Percentiles rank a stretch among this genome's conserved stretches.
These are phyloP conservation scores for Neurospora africana DNA, from an alignment of 495 filamentous ascomycete species.

Conservation along the genomic window DNA sequence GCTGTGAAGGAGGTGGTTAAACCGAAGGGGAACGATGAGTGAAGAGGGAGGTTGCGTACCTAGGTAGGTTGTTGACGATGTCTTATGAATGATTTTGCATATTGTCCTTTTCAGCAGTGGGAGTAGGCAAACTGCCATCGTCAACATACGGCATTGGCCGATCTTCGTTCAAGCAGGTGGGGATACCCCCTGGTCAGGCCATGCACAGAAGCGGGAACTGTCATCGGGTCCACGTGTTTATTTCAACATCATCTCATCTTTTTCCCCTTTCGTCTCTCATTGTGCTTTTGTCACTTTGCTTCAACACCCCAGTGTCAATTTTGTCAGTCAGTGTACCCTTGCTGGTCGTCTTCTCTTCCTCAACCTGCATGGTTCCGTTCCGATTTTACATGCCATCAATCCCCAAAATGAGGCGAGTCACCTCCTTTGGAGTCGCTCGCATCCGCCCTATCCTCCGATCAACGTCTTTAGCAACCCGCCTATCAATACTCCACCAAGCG, in stretches of 20 bases:
- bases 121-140: not conserved
- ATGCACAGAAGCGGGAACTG: not conserved
- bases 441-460: no score
- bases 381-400: no score
- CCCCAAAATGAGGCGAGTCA: no score
- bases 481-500: no score
- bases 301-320: no score
- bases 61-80: not conserved
- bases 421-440: no score
- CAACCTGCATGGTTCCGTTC: no score
- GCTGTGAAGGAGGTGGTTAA: slow-evolving; percentile 17
- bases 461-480: no score
- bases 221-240: not conserved
- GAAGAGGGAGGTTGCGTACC: not conserved
- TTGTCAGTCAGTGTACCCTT: no score
- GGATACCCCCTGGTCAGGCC: not conserved
- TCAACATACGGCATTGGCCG: not conserved
- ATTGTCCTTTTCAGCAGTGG: not conserved
- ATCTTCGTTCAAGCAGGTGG: not conserved
- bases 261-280: no score
- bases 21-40: slow-evolving; percentile 15
- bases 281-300: no score
- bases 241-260: not conserved
- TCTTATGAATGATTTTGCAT: not conserved
- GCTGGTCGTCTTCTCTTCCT: no score